Percentiles rank a stretch among this genome's conserved stretches.
phyloP scores from a whole-genome alignment of 139 green algal genomes.

The Chara braunii region DNA sequence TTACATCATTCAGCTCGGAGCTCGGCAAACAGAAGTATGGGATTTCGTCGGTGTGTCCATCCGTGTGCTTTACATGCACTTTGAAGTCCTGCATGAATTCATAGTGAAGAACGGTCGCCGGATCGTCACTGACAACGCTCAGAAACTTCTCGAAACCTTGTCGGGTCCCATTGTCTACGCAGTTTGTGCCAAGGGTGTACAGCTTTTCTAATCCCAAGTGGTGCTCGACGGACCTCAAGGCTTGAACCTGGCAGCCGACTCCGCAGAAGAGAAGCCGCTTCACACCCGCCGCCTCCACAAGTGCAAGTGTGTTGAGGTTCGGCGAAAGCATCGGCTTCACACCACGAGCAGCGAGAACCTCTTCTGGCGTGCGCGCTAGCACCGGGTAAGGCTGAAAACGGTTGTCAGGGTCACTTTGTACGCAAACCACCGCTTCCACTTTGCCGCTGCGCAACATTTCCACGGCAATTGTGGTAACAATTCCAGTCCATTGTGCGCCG shows the following conservation, averaged over 20 bases:
- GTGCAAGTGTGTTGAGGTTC: slow-evolving; percentile 85
- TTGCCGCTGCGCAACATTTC: slow-evolving; percentile 68
- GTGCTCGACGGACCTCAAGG: slow-evolving; percentile 76
- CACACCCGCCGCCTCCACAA: slow-evolving; percentile 59
- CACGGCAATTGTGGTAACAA: slow-evolving; percentile 67
- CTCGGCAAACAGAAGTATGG: slow-evolving; percentile 95
- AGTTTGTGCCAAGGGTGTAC: slow-evolving; percentile 78
- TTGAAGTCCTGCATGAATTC: slow-evolving; percentile 91
- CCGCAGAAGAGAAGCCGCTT: slow-evolving; percentile 89
- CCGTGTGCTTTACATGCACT: slow-evolving; percentile 73
- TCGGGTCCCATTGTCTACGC: slow-evolving; percentile 75
- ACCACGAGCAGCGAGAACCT: slow-evolving; percentile 76
- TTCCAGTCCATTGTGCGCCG: slow-evolving; percentile 91
- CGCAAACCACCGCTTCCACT: slow-evolving; percentile 93
- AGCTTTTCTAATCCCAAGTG: slow-evolving; percentile 83
- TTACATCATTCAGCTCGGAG: slow-evolving; percentile 87
- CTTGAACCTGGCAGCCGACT: slow-evolving; percentile 43
- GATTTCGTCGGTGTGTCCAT: slow-evolving; percentile 60
- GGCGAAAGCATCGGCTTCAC: slow-evolving; percentile 88
- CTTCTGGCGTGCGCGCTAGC: slow-evolving; percentile 47
- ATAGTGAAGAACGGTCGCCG: slow-evolving; percentile 75
- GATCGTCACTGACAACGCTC: slow-evolving; percentile 58
- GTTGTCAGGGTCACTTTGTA: slow-evolving; percentile 62
- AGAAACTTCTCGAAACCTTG: slow-evolving; percentile 84
- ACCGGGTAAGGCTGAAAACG: slow-evolving; percentile 13